Conservation (phyloP, 192 early-diverging fungal genomes). For the Mortierella claussenii region DNA sequence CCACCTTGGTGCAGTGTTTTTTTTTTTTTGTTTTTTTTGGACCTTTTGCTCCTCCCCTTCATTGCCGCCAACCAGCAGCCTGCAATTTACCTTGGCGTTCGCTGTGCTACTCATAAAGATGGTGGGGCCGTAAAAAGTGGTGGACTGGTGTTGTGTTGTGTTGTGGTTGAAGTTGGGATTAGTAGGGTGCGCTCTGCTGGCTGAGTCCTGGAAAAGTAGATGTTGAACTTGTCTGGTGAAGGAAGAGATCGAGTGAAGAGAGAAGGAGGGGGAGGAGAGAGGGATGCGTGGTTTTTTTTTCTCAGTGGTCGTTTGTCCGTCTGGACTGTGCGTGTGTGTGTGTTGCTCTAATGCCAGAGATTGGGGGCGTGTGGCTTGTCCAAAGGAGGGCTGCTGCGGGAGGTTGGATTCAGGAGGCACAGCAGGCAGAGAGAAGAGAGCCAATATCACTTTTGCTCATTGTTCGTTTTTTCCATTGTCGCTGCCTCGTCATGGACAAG, state of each 20-base stretch:
- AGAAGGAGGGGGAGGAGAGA: constrained; percentile 1
- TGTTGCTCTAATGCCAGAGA: constrained; percentile 4
- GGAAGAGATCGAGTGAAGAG: constrained; percentile 8
- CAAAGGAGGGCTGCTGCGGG: not conserved
- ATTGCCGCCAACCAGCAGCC: not conserved
- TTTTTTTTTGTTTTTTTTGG: no score
- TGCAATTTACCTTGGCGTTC: constrained; percentile 47
- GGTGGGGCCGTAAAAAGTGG: constrained; percentile 25
- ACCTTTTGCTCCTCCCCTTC: no score
- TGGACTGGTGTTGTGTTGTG: constrained; percentile 10
- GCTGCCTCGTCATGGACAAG: constrained; percentile 23
- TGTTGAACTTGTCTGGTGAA: not conserved
- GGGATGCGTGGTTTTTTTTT: not conserved
- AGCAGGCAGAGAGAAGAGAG: no score
- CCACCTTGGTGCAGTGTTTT: no score
- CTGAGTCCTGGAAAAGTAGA: not conserved
- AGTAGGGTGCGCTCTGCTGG: not conserved
- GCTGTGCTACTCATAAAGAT: constrained; percentile 57
- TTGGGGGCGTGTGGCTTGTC: not conserved
- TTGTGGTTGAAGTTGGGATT: not conserved
- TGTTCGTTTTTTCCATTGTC: no score
- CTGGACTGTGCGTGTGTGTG: constrained; percentile 14
- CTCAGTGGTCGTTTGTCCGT: not conserved
- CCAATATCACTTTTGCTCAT: no score
- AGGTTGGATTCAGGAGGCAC: no score